phyloP scores from a whole-genome alignment of 2,329 filamentous ascomycete genomes.

The Penicillium sp. region DNA sequence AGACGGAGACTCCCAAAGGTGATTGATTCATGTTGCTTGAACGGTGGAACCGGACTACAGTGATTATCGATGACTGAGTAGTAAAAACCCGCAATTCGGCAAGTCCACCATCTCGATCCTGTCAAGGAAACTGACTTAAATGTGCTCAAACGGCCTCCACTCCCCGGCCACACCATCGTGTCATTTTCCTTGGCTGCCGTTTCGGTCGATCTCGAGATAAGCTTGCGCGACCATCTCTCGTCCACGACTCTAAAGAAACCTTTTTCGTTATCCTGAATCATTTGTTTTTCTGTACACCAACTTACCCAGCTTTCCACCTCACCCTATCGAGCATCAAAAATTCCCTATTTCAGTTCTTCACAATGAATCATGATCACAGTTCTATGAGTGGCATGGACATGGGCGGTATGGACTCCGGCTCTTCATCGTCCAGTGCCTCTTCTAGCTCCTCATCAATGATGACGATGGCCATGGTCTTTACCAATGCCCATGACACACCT shows the following conservation, averaged over 20 bases:
- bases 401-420: conserved; percentile 7
- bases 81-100: neutral
- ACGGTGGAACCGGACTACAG: too few species aligned
- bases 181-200: neutral
- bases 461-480: conserved; percentile 41
- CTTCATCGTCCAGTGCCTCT: neutral
- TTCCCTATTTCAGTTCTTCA: too few species aligned
- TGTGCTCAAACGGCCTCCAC: conserved; percentile 1
- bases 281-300: too few species aligned
- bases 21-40: too few species aligned
- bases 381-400: conserved; percentile 8
- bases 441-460: conserved; percentile 1
- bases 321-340: too few species aligned
- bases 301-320: too few species aligned
- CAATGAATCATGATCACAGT: conserved; percentile 5
- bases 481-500: conserved; percentile 55
- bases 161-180: neutral
- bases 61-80: too few species aligned
- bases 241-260: too few species aligned
- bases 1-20: too few species aligned
- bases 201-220: too few species aligned
- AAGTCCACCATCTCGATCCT: neutral
- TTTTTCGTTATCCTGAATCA: too few species aligned
- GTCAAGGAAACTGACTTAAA: neutral
- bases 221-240: too few species aligned